Evolutionary conservation across 2,329 filamentous ascomycete species (phyloP).

Genomic region (Penicillium sp.): DNA sequence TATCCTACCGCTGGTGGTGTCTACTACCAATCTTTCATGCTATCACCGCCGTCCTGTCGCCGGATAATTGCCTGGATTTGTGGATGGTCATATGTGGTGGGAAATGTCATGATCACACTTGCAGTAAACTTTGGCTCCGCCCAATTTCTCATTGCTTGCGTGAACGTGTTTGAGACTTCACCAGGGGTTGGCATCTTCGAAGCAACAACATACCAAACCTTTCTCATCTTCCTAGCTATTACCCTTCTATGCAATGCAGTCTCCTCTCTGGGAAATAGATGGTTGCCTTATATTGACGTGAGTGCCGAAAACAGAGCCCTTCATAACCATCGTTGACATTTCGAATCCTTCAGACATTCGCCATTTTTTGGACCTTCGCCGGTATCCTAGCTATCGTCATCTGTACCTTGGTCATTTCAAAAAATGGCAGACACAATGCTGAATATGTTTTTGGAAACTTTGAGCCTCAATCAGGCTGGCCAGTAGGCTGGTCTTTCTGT

Average conservation of each 20-base stretch:
- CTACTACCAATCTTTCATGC: constrained; percentile 70
- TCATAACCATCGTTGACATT: not conserved
- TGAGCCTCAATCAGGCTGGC: constrained; percentile 69
- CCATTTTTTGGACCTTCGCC: constrained; percentile 68
- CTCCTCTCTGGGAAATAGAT: constrained; percentile 56
- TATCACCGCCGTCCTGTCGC: constrained; percentile 63
- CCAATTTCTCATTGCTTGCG: constrained; percentile 56
- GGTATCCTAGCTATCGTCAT: constrained; percentile 65
- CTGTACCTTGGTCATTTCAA: constrained; percentile 69
- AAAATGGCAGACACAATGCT: constrained; percentile 65
- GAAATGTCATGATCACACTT: constrained; percentile 76
- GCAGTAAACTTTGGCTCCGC: constrained; percentile 73
- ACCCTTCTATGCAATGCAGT: constrained; percentile 61
- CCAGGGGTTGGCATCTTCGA: constrained; percentile 57
- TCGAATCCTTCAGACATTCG: constrained; percentile 71
- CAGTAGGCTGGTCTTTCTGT: constrained; percentile 69
- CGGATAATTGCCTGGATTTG: constrained; percentile 68
- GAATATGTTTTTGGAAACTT: constrained; percentile 57
- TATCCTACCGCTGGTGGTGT: constrained; percentile 69
- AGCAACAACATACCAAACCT: constrained; percentile 61
- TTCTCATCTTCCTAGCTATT: constrained; percentile 69
- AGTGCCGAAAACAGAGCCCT: constrained; percentile 35
- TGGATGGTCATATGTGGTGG: constrained; percentile 73
- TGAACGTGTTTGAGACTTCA: constrained; percentile 57
- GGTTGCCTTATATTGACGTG: constrained; percentile 66